Percentiles rank a stretch among this genome's conserved stretches.
These are phyloP conservation scores for Umbilicus rupestris DNA, from an alignment of 164 flowering plant species.

Conservation along the genomic window DNA sequence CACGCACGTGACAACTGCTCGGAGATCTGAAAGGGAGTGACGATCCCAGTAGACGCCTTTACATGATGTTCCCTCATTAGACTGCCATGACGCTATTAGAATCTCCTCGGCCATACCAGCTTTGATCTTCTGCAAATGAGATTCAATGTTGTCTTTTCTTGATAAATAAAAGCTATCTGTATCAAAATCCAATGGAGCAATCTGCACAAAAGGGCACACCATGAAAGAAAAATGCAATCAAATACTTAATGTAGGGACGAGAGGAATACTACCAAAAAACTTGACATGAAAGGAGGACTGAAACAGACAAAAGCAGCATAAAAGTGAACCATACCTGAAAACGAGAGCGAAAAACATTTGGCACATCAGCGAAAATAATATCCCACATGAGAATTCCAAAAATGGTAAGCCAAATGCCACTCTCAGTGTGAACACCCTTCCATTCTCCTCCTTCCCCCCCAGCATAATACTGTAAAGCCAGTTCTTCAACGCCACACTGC, in stretches of 20 bases:
- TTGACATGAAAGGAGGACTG: background rate
- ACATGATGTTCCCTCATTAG: conserved; percentile 58
- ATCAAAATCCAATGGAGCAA: conserved; percentile 75
- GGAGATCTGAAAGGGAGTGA: conserved; percentile 56
- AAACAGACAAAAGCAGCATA: conserved; percentile 1
- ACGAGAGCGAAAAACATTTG: conserved; percentile 68
- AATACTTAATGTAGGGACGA: background rate
- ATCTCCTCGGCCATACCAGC: conserved; percentile 76
- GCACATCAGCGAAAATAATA: conserved; percentile 66
- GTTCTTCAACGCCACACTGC: conserved; percentile 87
- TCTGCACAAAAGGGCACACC: conserved; percentile 33
- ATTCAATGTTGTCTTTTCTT: conserved; percentile 57
- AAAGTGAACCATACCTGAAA: conserved; percentile 50
- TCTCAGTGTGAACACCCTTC: conserved; percentile 85
- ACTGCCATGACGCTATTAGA: conserved; percentile 72
- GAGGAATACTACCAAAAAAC: background rate
- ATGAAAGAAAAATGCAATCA: background rate
- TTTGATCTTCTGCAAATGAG: conserved; percentile 39
- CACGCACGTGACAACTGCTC: conserved; percentile 69
- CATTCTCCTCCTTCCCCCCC: conserved; percentile 74
- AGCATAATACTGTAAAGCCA: conserved; percentile 81
- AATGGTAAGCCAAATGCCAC: conserved; percentile 91
- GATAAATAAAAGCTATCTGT: conserved; percentile 56
- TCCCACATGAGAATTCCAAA: conserved; percentile 97
- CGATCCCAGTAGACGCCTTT: conserved; percentile 77